Base-by-base conservation (phyloP, 768 basidiomycete species). In the Arthromyces matolae region DNA sequence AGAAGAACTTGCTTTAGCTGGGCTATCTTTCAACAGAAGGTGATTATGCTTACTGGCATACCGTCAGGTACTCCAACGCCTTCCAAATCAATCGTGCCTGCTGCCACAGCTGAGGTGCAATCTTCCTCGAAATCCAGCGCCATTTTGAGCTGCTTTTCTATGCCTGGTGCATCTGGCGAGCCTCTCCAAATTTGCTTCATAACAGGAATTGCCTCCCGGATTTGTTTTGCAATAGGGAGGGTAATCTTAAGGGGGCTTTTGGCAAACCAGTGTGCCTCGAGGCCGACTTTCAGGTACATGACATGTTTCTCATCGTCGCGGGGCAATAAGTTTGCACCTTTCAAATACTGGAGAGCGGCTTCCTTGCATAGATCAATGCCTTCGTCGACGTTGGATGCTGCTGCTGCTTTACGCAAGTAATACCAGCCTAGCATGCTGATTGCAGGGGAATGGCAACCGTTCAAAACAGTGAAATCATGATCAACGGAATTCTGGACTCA, bases 271-370 rank as follows among this genome's bases (percentile, higher is more conserved):
- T 60, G 56, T 7, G 63, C 63, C 42, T 71, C 69, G 23, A 71
- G 57, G 9, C 65, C 59, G 23, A 66, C 50, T 46, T 61, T 62
- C 33, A 69, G 57, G 38, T 54, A 66, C 56, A 59, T 56, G 3
- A 58, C 51, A 41, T 62, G 59, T 20, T 59, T 47, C 57, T 75
- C 70, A 34, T 75, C 73, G 49, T 77, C 75, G 16, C 60, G 55
- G 13, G 68, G 69, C 39, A 58, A 67, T 27, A 42, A 38, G 5
- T 44, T 53, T 6, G 66, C 67, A 16, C 71, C 67, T 35, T 64
- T 41, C 12, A 60, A 50, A 51, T 72, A 73, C 43, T 56, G 58
- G 23, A 59, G 53, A 19, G 59, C 57, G 10, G 68, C 59, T 28
- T 54, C 41, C n/a, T 34, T 47, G 25, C 58, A 62, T 27, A 64